Conservation (phyloP, 352 stramenopile genomes). For the Globisporangium parvum region DNA sequence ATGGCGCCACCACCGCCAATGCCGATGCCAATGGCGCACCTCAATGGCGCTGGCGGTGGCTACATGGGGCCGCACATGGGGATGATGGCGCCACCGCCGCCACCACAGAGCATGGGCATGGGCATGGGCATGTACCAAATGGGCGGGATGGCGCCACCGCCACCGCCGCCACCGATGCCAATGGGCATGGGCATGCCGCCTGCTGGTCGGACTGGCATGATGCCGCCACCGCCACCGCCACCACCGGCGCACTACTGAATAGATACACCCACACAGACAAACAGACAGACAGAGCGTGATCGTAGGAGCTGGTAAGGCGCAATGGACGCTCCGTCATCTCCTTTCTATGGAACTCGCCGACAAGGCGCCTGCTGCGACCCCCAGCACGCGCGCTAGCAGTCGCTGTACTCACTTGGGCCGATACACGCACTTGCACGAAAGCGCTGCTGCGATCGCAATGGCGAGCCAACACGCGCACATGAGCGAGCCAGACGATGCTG, state of each 20-base stretch:
- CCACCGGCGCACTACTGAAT: conserved; percentile 27
- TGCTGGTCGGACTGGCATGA: not conserved
- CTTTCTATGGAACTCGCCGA: too few species aligned
- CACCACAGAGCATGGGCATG: conserved; percentile 27
- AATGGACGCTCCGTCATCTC: too few species aligned
- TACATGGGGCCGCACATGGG: conserved; percentile 36
- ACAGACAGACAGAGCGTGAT: conserved; percentile 1
- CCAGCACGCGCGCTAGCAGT: too few species aligned
- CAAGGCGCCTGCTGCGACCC: too few species aligned
- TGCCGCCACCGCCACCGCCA: conserved; percentile 44
- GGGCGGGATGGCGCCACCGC: conserved; percentile 19
- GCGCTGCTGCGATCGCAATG: not conserved
- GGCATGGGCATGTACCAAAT: conserved; percentile 8
- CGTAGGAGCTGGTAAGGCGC: not conserved
- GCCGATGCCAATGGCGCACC: conserved; percentile 16
- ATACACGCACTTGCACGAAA: not conserved
- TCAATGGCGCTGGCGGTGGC: conserved; percentile 7
- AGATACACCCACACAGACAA: not conserved
- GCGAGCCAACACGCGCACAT: conserved; percentile 1
- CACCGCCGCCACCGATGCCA: conserved; percentile 24
- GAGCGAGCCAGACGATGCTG: not conserved
- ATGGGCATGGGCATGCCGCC: conserved; percentile 15
- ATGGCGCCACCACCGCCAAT: conserved; percentile 20
- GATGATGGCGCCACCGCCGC: conserved; percentile 22
- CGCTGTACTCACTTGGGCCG: too few species aligned